phyloP scores from a whole-genome alignment of 495 filamentous ascomycete genomes.

The Letharia columbiana region DNA sequence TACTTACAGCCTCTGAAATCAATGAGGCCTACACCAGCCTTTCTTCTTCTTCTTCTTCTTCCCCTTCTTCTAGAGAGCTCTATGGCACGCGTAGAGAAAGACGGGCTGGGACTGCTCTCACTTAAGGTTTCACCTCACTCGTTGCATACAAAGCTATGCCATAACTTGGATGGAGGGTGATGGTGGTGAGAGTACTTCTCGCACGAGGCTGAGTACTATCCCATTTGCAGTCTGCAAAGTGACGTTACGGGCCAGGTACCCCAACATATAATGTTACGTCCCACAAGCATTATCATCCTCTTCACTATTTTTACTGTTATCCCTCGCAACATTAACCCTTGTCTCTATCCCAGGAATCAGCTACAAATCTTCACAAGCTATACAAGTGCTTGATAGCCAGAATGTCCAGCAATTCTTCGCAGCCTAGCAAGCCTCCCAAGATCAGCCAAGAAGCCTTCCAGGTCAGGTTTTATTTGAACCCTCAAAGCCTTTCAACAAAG shows the following conservation, averaged over 20 bases:
- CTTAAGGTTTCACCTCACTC: too few species aligned
- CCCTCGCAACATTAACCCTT: not conserved
- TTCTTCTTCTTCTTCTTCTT: not conserved
- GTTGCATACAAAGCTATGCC: too few species aligned
- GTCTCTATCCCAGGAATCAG: not conserved
- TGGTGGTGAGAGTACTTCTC: too few species aligned
- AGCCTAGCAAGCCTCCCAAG: conserved; percentile 8
- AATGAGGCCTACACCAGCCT: not conserved
- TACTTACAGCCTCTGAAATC: not conserved
- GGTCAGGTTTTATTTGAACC: not conserved
- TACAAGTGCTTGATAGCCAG: not conserved
- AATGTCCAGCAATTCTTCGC: conserved; percentile 1
- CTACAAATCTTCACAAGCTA: not conserved
- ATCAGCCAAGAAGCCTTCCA: conserved; percentile 13
- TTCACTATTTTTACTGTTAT: not conserved
- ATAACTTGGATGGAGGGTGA: too few species aligned
- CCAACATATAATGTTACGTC: not conserved
- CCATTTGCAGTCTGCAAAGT: not conserved
- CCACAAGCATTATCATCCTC: not conserved
- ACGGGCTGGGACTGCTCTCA: too few species aligned
- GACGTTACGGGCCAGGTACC: not conserved
- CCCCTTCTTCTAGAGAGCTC: too few species aligned
- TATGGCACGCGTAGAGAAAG: too few species aligned
- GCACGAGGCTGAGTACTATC: too few species aligned
- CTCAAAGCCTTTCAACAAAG: not conserved